Percentiles rank a stretch among this genome's conserved stretches.
Evolutionary conservation across 2,329 filamentous ascomycete species (phyloP).

Genomic region (Westerdykella sp.): DNA sequence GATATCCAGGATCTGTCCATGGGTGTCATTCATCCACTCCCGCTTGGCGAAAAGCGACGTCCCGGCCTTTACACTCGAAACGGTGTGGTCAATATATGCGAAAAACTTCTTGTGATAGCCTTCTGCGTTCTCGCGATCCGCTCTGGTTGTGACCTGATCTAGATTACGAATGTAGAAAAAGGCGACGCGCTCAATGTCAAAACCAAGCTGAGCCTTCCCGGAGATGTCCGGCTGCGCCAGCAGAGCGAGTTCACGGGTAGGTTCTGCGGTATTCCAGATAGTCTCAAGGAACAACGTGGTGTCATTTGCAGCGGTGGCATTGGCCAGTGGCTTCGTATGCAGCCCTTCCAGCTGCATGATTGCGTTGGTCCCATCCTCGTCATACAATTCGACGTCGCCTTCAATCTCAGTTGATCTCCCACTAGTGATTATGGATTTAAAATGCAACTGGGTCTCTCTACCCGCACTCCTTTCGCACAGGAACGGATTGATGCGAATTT

Average conservation of each 20-base stretch:
- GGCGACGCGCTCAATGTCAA: slow-evolving; percentile 1
- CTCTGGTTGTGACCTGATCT: background rate
- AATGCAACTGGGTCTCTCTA: too few relatives aligned
- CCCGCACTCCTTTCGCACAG: too few relatives aligned
- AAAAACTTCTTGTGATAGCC: background rate
- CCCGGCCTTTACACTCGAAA: too few relatives aligned
- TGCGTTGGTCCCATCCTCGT: background rate
- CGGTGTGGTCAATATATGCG: background rate
- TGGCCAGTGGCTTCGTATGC: slow-evolving; percentile 1
- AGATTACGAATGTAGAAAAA: slow-evolving; percentile 5
- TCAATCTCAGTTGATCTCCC: too few relatives aligned
- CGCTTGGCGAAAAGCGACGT: background rate
- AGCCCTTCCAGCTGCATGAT: slow-evolving; percentile 10
- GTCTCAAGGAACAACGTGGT: slow-evolving; percentile 8
- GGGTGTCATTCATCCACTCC: slow-evolving; percentile 3
- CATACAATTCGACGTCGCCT: too few relatives aligned
- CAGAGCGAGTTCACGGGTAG: too few relatives aligned
- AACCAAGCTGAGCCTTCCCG: too few relatives aligned
- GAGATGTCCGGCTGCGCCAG: too few relatives aligned
- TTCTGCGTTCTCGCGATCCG: too few relatives aligned
- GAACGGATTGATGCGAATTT: too few relatives aligned
- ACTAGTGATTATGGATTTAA: too few relatives aligned
- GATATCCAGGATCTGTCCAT: background rate
- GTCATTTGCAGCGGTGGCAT: slow-evolving; percentile 7
- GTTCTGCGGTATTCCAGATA: slow-evolving; percentile 1